phyloP scores from a whole-genome alignment of 495 filamentous ascomycete species.

The Cercophora samala region DNA sequence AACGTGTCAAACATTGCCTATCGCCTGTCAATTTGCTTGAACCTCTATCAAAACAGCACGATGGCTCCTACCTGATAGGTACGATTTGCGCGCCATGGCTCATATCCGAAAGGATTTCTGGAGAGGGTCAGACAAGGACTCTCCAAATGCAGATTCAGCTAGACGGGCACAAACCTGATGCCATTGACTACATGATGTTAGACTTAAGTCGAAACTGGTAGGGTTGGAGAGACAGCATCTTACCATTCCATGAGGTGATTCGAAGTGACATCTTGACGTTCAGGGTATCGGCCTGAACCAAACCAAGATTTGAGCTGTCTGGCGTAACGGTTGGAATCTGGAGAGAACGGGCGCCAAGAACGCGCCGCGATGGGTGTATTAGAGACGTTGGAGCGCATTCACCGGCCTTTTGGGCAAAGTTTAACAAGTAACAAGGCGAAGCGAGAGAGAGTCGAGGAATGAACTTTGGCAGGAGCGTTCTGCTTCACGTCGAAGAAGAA shows the following conservation, averaged over 20 bases:
- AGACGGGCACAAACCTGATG: conserved; percentile 61
- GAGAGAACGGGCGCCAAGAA: neutral
- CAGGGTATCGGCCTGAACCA: neutral
- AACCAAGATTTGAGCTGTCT: neutral
- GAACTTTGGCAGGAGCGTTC: neutral
- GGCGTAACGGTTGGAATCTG: neutral
- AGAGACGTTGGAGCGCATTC: neutral
- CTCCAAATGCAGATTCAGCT: neutral
- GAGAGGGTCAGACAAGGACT: conserved; percentile 11
- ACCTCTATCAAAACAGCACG: neutral
- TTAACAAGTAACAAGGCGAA: neutral
- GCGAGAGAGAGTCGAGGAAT: neutral
- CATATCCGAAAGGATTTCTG: conserved; percentile 91
- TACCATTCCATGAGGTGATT: conserved; percentile 91
- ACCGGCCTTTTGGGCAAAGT: neutral
- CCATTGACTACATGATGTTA: conserved; percentile 68
- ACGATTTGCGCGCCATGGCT: conserved; percentile 85
- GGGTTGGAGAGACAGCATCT: conserved; percentile 23
- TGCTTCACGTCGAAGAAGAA: neutral
- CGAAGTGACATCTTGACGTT: conserved; percentile 61
- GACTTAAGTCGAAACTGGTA: neutral
- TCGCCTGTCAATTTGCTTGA: neutral
- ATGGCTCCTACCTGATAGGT: conserved; percentile 64
- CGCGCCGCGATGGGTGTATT: neutral
- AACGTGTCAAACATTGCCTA: conserved; percentile 92